Evolutionary conservation across 2,329 filamentous ascomycete genomes (phyloP), one percentile per base, ranked within the genome.

Genomic region (Apiospora rasikravindrae): DNA sequence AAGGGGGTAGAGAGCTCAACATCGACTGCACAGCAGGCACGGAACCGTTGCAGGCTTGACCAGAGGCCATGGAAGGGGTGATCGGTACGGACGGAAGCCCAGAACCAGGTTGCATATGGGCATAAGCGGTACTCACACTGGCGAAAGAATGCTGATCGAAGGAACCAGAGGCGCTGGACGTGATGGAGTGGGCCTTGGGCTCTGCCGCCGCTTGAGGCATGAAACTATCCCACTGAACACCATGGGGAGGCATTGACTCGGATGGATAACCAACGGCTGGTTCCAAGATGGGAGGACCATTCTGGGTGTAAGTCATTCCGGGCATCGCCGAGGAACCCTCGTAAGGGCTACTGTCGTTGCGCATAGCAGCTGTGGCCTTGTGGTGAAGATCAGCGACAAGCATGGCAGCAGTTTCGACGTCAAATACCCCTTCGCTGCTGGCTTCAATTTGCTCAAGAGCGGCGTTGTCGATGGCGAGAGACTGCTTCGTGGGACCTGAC

Each of bases 301-400:
- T 91, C 75, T 94, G 90, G 73, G 94, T 91, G 81, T 94, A 95
- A 75, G 92, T 57, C 69, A 73, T 69, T 44, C 69, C 70, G 66
- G 71, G 87, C 82, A 93, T 91, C 79, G 90, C 88, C 44, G 88
- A 84, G 80, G 83, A 86, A 74, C 86, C 84, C 74, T 90, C 89
- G 78, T 87, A 91, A 69, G 88, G 85, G 77, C 85, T 86, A 74
- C 85, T 86, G 76, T 86, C 88, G 73, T 84, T 84, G 72, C 89
- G 88, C 83, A 90, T 94, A 78, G 91, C 91, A 45, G 88, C 87
- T 61, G 95, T 96, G 79, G 88, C 95, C 87, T 98, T 98, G 87
- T 98, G 95, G 85, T 98, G 96, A 81, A 98, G 93, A 85, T 98
- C 95, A 81, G 96, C 96, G 86, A 99, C 97, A 82, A 99, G 90